Evolutionary conservation across 2,329 filamentous ascomycete genomes (phyloP).

Genomic region (Colletotrichum orbiculare): DNA sequence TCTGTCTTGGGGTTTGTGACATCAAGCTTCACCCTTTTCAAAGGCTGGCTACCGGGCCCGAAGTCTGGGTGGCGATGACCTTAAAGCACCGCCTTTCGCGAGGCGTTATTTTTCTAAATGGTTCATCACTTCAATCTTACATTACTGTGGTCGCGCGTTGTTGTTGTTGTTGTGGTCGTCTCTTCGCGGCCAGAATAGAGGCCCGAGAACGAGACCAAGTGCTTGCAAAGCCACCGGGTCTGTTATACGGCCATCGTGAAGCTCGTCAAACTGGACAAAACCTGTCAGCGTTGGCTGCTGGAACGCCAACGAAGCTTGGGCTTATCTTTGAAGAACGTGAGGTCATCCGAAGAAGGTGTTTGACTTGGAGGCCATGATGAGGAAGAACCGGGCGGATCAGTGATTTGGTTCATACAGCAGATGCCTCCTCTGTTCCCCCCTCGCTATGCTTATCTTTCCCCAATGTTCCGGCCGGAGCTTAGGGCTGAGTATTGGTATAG

Average conservation of each 20-base stretch:
- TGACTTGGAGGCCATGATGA: slow-evolving; percentile 1
- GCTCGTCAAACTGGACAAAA: neutral
- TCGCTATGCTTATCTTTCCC: neutral
- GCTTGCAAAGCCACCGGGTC: slow-evolving; percentile 31
- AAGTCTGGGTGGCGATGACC: slow-evolving; percentile 8
- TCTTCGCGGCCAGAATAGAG: slow-evolving; percentile 25
- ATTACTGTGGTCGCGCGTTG: slow-evolving; percentile 7
- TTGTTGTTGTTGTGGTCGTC: slow-evolving; percentile 21
- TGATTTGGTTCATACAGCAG: too few relatives aligned
- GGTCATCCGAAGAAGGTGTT: neutral
- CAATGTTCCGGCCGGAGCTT: slow-evolving; percentile 12
- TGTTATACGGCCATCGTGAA: slow-evolving; percentile 19
- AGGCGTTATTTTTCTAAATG: slow-evolving; percentile 25
- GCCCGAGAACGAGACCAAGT: slow-evolving; percentile 35
- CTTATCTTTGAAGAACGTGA: neutral
- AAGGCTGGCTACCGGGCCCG: too few relatives aligned
- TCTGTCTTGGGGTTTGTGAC: neutral
- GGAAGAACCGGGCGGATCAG: too few relatives aligned
- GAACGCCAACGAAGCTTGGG: neutral
- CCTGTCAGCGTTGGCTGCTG: neutral
- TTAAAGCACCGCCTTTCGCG: slow-evolving; percentile 16
- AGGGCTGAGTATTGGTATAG: neutral
- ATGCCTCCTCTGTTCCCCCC: too few relatives aligned
- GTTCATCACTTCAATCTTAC: neutral
- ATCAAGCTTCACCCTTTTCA: slow-evolving; percentile 2